These are phyloP conservation scores for Crithidia expoeki DNA, from an alignment of 208 protist species.

Conservation along the genomic window DNA sequence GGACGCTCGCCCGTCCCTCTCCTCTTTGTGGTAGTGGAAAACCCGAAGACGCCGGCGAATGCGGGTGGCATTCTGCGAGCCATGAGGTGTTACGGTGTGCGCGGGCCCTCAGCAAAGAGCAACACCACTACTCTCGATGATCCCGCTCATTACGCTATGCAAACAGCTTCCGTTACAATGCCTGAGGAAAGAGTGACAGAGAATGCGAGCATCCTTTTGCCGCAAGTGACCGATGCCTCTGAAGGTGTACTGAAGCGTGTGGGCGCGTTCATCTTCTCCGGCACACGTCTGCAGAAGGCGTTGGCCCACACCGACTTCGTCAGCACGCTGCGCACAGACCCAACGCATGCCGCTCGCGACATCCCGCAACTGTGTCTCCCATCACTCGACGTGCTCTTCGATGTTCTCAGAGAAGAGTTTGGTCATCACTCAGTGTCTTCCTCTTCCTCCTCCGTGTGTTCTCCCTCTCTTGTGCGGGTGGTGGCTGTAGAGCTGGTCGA, in stretches of 20 bases:
- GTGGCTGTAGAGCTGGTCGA: constrained; percentile 76
- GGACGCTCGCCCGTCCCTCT: constrained; percentile 14
- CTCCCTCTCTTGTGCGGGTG: constrained; percentile 21
- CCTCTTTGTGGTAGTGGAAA: constrained; percentile 67
- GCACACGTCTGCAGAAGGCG: constrained; percentile 51
- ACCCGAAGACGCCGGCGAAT: constrained; percentile 76
- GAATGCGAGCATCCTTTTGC: neutral
- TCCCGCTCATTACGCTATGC: neutral
- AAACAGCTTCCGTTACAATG: neutral
- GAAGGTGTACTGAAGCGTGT: constrained; percentile 5
- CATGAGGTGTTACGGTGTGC: constrained; percentile 49
- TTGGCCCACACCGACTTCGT: constrained; percentile 29
- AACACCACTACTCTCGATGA: neutral
- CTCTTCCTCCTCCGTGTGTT: neutral
- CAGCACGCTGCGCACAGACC: constrained; percentile 42
- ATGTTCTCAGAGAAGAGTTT: constrained; percentile 30
- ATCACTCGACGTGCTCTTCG: constrained; percentile 44
- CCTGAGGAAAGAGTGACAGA: neutral
- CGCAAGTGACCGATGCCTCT: neutral
- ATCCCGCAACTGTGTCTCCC: constrained; percentile 45
- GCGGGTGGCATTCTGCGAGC: constrained; percentile 69
- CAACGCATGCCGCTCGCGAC: constrained; percentile 36
- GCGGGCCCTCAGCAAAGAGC: constrained; percentile 5
- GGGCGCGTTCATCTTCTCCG: constrained; percentile 58
- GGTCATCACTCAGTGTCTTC: neutral